Percentiles rank a stretch among this genome's conserved stretches.
phyloP scores from a whole-genome alignment of 257 asterid species.

The Plectranthus barbatus region DNA sequence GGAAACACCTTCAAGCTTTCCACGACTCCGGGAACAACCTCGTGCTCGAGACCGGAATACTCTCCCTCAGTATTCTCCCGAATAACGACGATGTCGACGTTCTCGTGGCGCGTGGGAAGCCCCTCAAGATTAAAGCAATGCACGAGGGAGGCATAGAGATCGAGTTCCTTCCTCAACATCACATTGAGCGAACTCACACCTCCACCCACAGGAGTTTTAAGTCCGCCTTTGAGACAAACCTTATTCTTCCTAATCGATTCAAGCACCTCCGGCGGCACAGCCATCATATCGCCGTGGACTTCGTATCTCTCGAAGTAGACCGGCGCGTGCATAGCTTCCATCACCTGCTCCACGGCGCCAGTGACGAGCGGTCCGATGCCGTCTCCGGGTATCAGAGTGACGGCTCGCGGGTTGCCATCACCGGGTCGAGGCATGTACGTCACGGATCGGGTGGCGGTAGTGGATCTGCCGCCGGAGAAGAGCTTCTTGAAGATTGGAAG shows the following conservation, averaged over 20 bases:
- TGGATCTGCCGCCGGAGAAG: conserved; percentile 19
- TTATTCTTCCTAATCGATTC: too few relatives aligned
- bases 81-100: conserved; percentile 84
- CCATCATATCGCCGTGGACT: conserved; percentile 79
- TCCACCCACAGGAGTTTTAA: too few relatives aligned
- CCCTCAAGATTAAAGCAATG: conserved; percentile 86
- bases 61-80: conserved; percentile 98
- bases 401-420: conserved; percentile 75
- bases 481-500: conserved; percentile 39
- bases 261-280: conserved; percentile 59
- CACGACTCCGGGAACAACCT: conserved; percentile 98
- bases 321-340: too few relatives aligned
- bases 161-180: too few relatives aligned
- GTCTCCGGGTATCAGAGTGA: conserved; percentile 87
- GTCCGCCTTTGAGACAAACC: conserved; percentile 86
- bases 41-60: conserved; percentile 93
- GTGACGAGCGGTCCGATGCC: conserved; percentile 95
- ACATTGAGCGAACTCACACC: too few relatives aligned
- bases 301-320: conserved; percentile 78
- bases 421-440: conserved; percentile 99
- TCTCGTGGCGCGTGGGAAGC: conserved; percentile 71
- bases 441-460: conserved; percentile 54
- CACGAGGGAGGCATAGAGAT: too few relatives aligned
- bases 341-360: conserved; percentile 94
- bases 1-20: conserved; percentile 89